Evolutionary conservation across 306 rosid genomes (phyloP), one percentile per base, ranked within the genome.

Genomic region (Calophaca sinica): DNA sequence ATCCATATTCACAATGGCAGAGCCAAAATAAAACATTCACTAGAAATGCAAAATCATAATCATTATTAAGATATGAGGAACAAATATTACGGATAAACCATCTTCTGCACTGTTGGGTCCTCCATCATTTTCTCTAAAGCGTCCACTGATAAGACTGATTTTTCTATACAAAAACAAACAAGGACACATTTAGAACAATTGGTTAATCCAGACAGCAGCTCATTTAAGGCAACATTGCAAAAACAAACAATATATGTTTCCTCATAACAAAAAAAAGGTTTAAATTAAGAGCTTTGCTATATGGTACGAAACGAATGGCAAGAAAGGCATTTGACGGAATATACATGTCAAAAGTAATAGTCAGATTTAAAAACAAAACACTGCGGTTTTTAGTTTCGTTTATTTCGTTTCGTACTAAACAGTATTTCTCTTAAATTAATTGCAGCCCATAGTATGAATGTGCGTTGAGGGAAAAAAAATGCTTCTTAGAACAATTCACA

Each of bases 91-190:
- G 99, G 99, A 79, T 84, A 96, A 80, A 96, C 90, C 96, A 92
- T 92, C 91, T 92, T 92, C 87, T 96, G 98, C 85, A 96, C 98
- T 33, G 96, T 80, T 7, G 99, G 99, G 82, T 96, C 99, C 64
- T 96, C 97, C 99, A 96, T 86, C 99, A 96, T 96, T 86, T 96
- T 92, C 89, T 96, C 98, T 87, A 96, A 83, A 54, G 97, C 98
- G 6, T 96, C 99, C 84, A 92, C 98, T 7, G 99, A 96, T 68
- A 92, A 41, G 75, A 15, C 75, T 54, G 93, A 70, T 84, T 90
- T 88, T 77, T 83, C 99, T 96, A 66, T 82, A 66, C 58, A 84
- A 75, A 75, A 53, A 77, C 6, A 54, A 75, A 78, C 28, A 57
- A 36, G 68, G 83, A 68, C 63, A 82, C 31, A 53, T 35, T 70